Evolutionary conservation across 371 early-diverging fungal species (phyloP), one percentile per base, ranked within the genome.

Genomic region (Smittium culicis): DNA sequence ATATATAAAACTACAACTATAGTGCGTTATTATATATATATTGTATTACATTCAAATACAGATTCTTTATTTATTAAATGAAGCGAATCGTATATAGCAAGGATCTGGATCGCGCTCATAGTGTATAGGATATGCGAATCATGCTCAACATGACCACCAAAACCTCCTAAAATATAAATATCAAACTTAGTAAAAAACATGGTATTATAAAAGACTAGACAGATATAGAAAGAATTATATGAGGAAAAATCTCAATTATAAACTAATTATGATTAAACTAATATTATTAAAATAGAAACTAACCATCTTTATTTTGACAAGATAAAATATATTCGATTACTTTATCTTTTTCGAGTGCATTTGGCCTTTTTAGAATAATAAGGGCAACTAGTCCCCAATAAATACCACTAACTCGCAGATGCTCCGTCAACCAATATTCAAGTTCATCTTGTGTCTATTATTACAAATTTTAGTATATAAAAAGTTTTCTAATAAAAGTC

Each of bases 311-410:
- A 69, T 91, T 85, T 66, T 91, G 90, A 68, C 95, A 92, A 28
- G 82, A 79, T 54, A 84, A 73, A 24, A 96, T 81, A 71, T 90
- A 93, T 2, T 77, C 73, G 14, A 96, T 84, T 2, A 98, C 82
- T 1, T 85, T 78, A 0, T 88, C 83, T 32, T 79, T 79, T 61
- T 88, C 83, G 32, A 95, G 78, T 27, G 86, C 87, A 33, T 86
- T 86, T n/a, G 77, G 72, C 28, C 79, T 73, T 61, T 82, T 77
- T 77, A 98, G 77, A 59, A 96, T 75, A 35, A 83, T 81, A 61
- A 94, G 78, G 0, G 94, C 88, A 0, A 93, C 93, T 0, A 92
- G 70, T 0, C 92, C 95, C 98, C 98, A 96, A 76, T 96, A 96
- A 17, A 96, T 79, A 29, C 94, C 94, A 66, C 87, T 94, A 27